Percentiles rank a stretch among this genome's conserved stretches.
Conservation (phyloP, 2,329 filamentous ascomycete species). For the Alternaria arbusti region DNA sequence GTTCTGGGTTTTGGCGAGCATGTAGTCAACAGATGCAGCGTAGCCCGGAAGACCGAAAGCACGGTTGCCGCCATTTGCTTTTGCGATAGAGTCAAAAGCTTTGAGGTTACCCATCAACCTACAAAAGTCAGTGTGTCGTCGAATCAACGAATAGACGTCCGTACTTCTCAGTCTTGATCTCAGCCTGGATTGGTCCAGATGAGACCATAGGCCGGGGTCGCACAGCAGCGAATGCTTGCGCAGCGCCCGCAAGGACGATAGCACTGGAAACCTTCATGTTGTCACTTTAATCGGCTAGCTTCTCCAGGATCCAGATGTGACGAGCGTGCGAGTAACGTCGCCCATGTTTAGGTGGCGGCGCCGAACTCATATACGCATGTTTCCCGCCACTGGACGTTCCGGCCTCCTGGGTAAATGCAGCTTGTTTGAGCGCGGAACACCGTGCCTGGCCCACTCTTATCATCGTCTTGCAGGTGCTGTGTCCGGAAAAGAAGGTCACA, state of each 20-base stretch:
- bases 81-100: constrained; percentile 62
- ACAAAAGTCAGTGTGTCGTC: background rate
- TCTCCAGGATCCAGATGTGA: background rate
- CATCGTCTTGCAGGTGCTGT: constrained; percentile 22
- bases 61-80: constrained; percentile 64
- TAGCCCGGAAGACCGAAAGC: constrained; percentile 67
- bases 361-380: constrained; percentile 21
- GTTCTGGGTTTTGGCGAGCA: constrained; percentile 59
- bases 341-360: constrained; percentile 4
- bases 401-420: constrained; percentile 15
- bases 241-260: constrained; percentile 32
- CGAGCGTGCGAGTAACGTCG: background rate
- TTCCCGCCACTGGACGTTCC: constrained; percentile 9
- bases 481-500: constrained; percentile 43
- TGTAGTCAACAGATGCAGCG: constrained; percentile 64
- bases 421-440: constrained; percentile 21
- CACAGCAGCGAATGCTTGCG: constrained; percentile 31
- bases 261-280: constrained; percentile 38
- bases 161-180: constrained; percentile 50
- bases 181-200: constrained; percentile 51
- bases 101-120: constrained; percentile 63
- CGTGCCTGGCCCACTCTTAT: constrained; percentile 29
- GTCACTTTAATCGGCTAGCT: background rate
- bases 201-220: constrained; percentile 33
- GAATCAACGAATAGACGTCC: background rate